Evolutionary conservation across 129 eudicot genomes (phyloP).

Genomic region (Solidago caesia): DNA sequence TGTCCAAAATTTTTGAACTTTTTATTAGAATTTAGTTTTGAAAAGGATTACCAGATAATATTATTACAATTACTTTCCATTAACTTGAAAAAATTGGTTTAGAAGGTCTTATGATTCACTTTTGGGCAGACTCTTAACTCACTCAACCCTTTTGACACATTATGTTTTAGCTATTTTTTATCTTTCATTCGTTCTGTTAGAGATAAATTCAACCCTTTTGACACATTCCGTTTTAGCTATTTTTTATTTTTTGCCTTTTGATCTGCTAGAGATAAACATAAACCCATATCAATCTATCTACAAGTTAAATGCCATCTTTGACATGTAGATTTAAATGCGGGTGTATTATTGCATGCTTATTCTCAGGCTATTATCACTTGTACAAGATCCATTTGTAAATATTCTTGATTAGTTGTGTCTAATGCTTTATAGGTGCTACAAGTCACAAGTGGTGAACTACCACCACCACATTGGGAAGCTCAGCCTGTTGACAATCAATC

Average conservation of each 20-base stretch:
- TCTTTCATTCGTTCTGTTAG: not conserved
- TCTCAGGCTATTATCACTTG: not conserved
- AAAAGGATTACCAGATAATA: not conserved
- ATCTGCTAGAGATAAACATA: not conserved
- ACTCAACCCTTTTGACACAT: not conserved
- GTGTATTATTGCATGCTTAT: slow-evolving; percentile 1
- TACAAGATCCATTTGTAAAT: not conserved
- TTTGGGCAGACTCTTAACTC: not conserved
- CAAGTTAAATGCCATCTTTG: not conserved
- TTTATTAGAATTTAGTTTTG: not conserved
- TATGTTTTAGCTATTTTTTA: too few relatives aligned
- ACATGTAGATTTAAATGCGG: not conserved
- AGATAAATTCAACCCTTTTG: not conserved
- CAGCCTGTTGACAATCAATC: too few relatives aligned
- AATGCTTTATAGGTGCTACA: too few relatives aligned
- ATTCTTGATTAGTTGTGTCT: slow-evolving; percentile 6
- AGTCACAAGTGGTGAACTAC: too few relatives aligned
- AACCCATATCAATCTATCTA: not conserved
- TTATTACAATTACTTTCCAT: not conserved
- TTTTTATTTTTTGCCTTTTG: not conserved
- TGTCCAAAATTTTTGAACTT: not conserved
- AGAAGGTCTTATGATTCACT: not conserved
- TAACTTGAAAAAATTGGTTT: not conserved
- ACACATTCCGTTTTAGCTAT: not conserved
- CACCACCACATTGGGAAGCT: too few relatives aligned